Evolutionary conservation across 306 rosid genomes (phyloP), one percentile per base, ranked within the genome.

Genomic region (Medicago lupulina): DNA sequence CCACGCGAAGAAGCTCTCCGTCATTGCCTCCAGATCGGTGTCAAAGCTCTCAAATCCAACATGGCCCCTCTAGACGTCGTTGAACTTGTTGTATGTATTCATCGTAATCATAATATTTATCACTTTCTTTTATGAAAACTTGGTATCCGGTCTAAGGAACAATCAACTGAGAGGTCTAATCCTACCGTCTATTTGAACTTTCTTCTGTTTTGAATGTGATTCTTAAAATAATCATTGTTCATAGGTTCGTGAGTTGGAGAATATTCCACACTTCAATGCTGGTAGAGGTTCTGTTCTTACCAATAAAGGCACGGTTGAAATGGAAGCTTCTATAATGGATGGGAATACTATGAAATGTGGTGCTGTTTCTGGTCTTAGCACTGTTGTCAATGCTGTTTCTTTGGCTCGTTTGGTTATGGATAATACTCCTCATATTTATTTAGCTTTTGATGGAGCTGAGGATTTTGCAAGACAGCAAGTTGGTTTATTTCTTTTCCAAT

Each of bases 311-410:
- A 87, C 89, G 0, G 89, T 92, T 12, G 98, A 92, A 85, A 92
- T 92, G 98, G 98, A 92, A 75, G 98, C 98, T 76, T 82, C 89
- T 11, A 90, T 92, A 19, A 92, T 92, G 98, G 98, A 92, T 67
- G 87, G 92, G 7, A 70, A 74, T 19, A 82, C 87, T 0, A 81
- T 54, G 91, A 88, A 85, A 58, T 94, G 98, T 58, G 98, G 96
- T 23, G 93, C 97, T 21, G 97, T 94, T 76, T 91, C 98, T 13
- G 98, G 98, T 3, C 88, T 94, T 34, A 83, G 83, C 1, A 94
- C 97, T 0, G 95, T 94, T 14, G 87, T 91, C 44, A 94, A 94
- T 78, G 77, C 98, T 40, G 74, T 93, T 39, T 93, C 98, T 54
- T 76, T 93, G 57, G 98, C 98, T 53, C 81, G 98, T 13, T 64